Percentiles rank a stretch among this genome's conserved stretches.
These are phyloP conservation scores for Calocybe indica DNA, from an alignment of 768 basidiomycete species.

Conservation along the genomic window DNA sequence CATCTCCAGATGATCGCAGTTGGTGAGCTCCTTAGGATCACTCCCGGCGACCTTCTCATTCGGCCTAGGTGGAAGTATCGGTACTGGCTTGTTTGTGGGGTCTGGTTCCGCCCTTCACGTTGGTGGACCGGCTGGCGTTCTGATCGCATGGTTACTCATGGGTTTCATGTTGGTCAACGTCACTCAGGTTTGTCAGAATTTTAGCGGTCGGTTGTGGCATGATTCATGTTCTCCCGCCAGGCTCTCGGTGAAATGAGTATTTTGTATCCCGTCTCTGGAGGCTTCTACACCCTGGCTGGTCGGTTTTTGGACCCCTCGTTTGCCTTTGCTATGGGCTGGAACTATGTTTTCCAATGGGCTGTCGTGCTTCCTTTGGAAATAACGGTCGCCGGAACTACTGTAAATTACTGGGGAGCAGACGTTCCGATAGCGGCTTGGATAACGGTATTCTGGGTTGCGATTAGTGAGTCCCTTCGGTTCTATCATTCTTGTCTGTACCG, in stretches of 20 bases:
- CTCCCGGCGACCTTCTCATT: background rate
- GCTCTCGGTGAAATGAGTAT: constrained; percentile 47
- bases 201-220: background rate
- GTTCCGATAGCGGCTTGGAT: constrained; percentile 39
- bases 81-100: constrained; percentile 44
- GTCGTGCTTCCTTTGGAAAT: constrained; percentile 38
- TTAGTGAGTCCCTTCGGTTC: constrained; percentile 18
- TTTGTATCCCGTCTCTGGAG: constrained; percentile 42
- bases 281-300: constrained; percentile 40
- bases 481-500: background rate
- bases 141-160: constrained; percentile 40
- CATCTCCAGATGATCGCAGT: constrained; percentile 45
- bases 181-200: constrained; percentile 27
- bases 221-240: constrained; percentile 11
- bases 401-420: constrained; percentile 36
- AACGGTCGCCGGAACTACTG: constrained; percentile 38
- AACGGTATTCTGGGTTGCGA: constrained; percentile 36
- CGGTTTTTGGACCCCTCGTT: constrained; percentile 43
- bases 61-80: constrained; percentile 36
- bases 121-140: constrained; percentile 37
- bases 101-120: constrained; percentile 31
- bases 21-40: constrained; percentile 22
- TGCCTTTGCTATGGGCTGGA: constrained; percentile 47
- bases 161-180: constrained; percentile 44
- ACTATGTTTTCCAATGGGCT: constrained; percentile 43